A percentile compares a stretch with the other conserved stretches of the same genome.
phyloP scores from a whole-genome alignment of 2,329 filamentous ascomycete species.

The Beauveria varroae region DNA sequence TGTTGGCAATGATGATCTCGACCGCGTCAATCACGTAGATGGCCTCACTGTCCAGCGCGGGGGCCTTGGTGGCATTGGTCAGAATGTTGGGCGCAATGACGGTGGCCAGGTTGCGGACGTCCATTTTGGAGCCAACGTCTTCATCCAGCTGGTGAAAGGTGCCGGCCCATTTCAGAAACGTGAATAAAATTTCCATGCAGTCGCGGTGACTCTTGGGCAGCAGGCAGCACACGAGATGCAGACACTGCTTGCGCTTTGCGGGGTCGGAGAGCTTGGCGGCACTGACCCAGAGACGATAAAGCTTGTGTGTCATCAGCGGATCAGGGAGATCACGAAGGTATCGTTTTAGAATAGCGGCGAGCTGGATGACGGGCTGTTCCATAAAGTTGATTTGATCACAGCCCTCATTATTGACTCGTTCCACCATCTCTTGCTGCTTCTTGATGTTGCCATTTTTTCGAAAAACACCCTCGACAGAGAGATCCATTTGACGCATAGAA shows the following conservation, averaged over 20 bases:
- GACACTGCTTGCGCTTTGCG: conserved; percentile 71
- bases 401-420: conserved; percentile 78
- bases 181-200: conserved; percentile 89
- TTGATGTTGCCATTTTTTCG: conserved; percentile 99
- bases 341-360: conserved; percentile 89
- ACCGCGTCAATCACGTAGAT: conserved; percentile 93
- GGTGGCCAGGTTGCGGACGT: conserved; percentile 92
- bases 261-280: conserved; percentile 82
- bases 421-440: conserved; percentile 77
- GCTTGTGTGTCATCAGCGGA: conserved; percentile 88
- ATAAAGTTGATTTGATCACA: conserved; percentile 80
- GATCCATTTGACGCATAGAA: conserved; percentile 97
- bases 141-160: conserved; percentile 97
- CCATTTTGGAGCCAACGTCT: conserved; percentile 97
- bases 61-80: conserved; percentile 59
- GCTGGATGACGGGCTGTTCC: conserved; percentile 84
- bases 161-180: conserved; percentile 93
- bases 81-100: conserved; percentile 96
- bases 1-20: conserved; percentile 81
- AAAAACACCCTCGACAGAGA: conserved; percentile 97
- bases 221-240: conserved; percentile 88
- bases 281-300: conserved; percentile 83
- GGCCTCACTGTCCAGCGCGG: conserved; percentile 73
- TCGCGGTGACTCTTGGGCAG: conserved; percentile 89
- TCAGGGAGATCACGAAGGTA: conserved; percentile 93